phyloP scores from a whole-genome alignment of 345 rosid genomes.

The Cochlearia excelsa region DNA sequence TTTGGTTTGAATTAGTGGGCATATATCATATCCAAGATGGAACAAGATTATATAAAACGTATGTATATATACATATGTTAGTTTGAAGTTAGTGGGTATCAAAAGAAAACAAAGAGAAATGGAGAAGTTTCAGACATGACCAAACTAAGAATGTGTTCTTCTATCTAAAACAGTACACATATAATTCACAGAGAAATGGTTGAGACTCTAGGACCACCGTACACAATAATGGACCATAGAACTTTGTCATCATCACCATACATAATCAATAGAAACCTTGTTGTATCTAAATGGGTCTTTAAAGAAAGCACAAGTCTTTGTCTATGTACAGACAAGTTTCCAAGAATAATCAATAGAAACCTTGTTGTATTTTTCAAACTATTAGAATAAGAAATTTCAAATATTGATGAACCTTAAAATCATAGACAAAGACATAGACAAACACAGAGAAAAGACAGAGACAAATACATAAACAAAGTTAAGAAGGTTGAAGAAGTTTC shows the following conservation, averaged over 20 bases:
- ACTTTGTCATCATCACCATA: conserved; percentile 35
- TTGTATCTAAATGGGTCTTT: conserved; percentile 27
- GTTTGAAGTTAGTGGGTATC: conserved; percentile 18
- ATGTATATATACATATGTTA: background rate
- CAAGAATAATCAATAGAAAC: conserved; percentile 21
- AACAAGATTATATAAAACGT: conserved; percentile 34
- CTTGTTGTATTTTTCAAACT: conserved; percentile 5
- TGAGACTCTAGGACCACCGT: conserved; percentile 44
- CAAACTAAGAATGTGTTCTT: conserved; percentile 41
- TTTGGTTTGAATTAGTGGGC: conserved; percentile 50
- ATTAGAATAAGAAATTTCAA: conserved; percentile 3
- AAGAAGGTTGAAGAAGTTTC: too few species aligned
- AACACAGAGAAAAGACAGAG: too few species aligned
- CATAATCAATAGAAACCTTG: too few species aligned
- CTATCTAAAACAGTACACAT: conserved; percentile 42
- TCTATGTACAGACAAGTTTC: conserved; percentile 29
- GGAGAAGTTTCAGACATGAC: conserved; percentile 44
- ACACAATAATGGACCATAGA: conserved; percentile 45
- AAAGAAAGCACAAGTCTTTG: conserved; percentile 22
- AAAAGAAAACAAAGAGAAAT: conserved; percentile 18
- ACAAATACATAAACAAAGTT: too few species aligned
- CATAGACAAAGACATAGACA: too few species aligned
- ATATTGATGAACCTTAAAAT: too few species aligned
- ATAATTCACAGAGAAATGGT: conserved; percentile 37
- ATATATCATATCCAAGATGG: conserved; percentile 43